phyloP scores from a whole-genome alignment of 441 rosid species.

The Geranium incanum region DNA sequence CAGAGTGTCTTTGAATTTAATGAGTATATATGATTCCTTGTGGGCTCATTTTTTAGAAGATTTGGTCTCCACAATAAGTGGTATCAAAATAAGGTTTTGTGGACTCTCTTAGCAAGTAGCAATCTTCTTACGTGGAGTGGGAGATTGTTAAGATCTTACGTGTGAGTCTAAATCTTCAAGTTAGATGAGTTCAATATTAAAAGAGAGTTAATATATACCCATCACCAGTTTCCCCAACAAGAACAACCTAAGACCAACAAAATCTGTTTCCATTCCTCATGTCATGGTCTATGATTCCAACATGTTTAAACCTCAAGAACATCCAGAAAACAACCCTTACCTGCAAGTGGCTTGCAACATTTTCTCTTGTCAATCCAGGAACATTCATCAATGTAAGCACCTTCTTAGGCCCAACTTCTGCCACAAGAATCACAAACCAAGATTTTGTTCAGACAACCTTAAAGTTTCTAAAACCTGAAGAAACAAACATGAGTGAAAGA shows the following conservation, averaged over 20 bases:
- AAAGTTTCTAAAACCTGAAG: background rate
- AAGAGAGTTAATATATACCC: too few species aligned
- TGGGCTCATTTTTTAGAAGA: too few species aligned
- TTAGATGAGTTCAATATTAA: too few species aligned
- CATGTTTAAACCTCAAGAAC: background rate
- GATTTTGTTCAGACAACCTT: background rate
- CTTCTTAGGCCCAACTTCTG: constrained; percentile 12
- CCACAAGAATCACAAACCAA: constrained; percentile 1
- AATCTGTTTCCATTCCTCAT: background rate
- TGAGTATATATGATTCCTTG: too few species aligned
- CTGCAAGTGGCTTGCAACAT: constrained; percentile 12
- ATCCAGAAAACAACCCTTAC: background rate
- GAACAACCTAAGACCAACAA: background rate
- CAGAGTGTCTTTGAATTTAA: too few species aligned
- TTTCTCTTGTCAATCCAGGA: constrained; percentile 10
- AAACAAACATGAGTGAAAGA: background rate
- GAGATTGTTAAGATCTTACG: too few species aligned
- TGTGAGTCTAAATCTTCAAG: too few species aligned
- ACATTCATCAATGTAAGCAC: constrained; percentile 8
- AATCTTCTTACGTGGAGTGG: too few species aligned
- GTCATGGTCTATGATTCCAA: background rate
- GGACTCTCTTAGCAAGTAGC: too few species aligned
- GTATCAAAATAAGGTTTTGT: too few species aligned
- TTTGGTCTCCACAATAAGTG: too few species aligned
- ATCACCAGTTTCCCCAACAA: too few species aligned